Evolutionary conservation across 495 filamentous ascomycete species (phyloP), one percentile per base, ranked within the genome.

Genomic region (Jackrogersella minutella): DNA sequence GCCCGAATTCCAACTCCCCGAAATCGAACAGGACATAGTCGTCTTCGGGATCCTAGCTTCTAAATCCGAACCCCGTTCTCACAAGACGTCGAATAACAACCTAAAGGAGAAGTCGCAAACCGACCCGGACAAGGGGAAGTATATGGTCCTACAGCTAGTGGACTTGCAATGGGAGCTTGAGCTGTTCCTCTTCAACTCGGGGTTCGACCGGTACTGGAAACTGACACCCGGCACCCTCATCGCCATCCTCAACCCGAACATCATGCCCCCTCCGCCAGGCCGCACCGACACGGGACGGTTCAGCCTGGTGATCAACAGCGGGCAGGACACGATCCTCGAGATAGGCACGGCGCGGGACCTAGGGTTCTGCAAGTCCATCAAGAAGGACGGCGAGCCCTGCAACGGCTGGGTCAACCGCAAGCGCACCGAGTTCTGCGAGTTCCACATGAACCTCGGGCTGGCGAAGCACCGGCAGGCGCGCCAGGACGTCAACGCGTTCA

Each of bases 121-220:
- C 7, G 73, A 81, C 26, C 84, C 87, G 49, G 83, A 85, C 9
- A 84, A 79, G 14, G 86, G 85, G 17, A 94, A 93, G 73, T 98
- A 93, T 79, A 97, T 99, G 93, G 91, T 90, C 1, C 80, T 99
- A 37, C 88, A 85, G 6, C 83, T 99, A 11, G 91, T 91, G 4
- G 94, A 98, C 73, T 81, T 98, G 5, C 89, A 91, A 68, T 98
- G 90, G 90, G 92, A 96, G 36, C 75, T 98, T 19, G 93, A 97
- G 57, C 85, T 97, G 22, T 97, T 90, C 70, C 86, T 99, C 26
- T 99, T 99, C 73, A 92, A 91, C 70, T 86, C 90, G 0, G 96
- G 91, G 14, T 98, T 97, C 72, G 88, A 91, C 3, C 87, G 88
- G 36, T 97, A 92, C 79, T 97, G 93, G 88, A 93, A 96, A 71